Percentiles rank a stretch among this genome's conserved stretches.
Evolutionary conservation across 805 yeast species (phyloP).

Genomic region (Barnettozyma sp.): DNA sequence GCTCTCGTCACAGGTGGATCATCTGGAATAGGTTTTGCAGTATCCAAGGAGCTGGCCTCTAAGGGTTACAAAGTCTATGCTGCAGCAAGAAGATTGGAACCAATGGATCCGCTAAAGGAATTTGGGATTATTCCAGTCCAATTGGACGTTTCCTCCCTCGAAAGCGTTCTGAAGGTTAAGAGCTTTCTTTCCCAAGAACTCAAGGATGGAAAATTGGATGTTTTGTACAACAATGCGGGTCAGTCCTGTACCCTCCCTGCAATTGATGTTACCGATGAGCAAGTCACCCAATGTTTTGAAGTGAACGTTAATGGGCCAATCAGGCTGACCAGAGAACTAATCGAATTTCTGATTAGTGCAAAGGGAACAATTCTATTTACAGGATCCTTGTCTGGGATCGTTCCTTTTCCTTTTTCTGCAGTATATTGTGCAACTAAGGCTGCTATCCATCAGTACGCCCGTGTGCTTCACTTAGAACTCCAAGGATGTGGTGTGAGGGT

Average conservation of each 20-base stretch:
- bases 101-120: slow-evolving; percentile 44
- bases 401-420: slow-evolving; percentile 65
- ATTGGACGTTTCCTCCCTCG: slow-evolving; percentile 52
- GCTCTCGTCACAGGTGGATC: slow-evolving; percentile 51
- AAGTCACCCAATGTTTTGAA: slow-evolving; percentile 43
- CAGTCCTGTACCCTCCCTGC: slow-evolving; percentile 69
- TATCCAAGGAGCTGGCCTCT: slow-evolving; percentile 42
- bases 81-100: slow-evolving; percentile 60
- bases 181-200: slow-evolving; percentile 33
- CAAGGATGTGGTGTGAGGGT: slow-evolving; percentile 68
- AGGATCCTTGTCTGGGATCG: slow-evolving; percentile 61
- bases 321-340: slow-evolving; percentile 52
- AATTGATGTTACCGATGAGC: slow-evolving; percentile 53
- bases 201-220: slow-evolving; percentile 45
- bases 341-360: slow-evolving; percentile 49
- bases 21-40: slow-evolving; percentile 47
- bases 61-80: slow-evolving; percentile 61
- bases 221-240: slow-evolving; percentile 73
- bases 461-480: slow-evolving; percentile 56
- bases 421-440: slow-evolving; percentile 66
- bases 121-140: slow-evolving; percentile 37
- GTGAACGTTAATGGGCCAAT: slow-evolving; percentile 71
- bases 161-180: slow-evolving; percentile 40
- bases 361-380: slow-evolving; percentile 68
- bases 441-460: slow-evolving; percentile 68